These are phyloP conservation scores for Sindora glabra DNA, from an alignment of 306 rosid genomes.

Conservation along the genomic window DNA sequence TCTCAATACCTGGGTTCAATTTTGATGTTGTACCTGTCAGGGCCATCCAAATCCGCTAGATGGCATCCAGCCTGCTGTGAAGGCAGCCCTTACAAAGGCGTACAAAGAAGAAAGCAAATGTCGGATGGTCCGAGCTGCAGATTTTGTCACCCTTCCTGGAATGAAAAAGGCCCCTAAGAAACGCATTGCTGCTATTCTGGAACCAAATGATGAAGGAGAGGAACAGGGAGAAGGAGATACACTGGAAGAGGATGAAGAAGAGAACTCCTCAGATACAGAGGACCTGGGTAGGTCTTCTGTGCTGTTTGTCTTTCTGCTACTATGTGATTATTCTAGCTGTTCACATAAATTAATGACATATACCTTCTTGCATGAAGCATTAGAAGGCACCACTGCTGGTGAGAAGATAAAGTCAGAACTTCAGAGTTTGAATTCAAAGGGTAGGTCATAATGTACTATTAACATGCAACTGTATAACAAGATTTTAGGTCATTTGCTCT, in stretches of 20 bases:
- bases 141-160: conserved; percentile 60
- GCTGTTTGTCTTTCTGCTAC: background rate
- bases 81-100: conserved; percentile 81
- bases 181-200: conserved; percentile 81
- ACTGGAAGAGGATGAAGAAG: conserved; percentile 63
- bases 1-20: conserved; percentile 3
- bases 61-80: conserved; percentile 62
- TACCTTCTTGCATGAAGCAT: conserved; percentile 7
- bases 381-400: conserved; percentile 42
- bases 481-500: conserved; percentile 8
- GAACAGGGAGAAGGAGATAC: conserved; percentile 45
- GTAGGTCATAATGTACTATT: conserved; percentile 29
- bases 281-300: conserved; percentile 38
- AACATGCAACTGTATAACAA: background rate
- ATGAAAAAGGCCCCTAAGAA: conserved; percentile 75
- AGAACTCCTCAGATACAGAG: conserved; percentile 58
- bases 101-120: conserved; percentile 73
- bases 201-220: conserved; percentile 53
- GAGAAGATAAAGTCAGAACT: conserved; percentile 86
- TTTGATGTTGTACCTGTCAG: conserved; percentile 29
- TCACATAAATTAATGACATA: background rate
- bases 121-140: conserved; percentile 71
- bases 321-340: background rate
- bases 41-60: conserved; percentile 78
- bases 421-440: conserved; percentile 67